These are phyloP conservation scores for Verticillium alfalfae DNA, from an alignment of 2,329 filamentous ascomycete species.

Conservation along the genomic window DNA sequence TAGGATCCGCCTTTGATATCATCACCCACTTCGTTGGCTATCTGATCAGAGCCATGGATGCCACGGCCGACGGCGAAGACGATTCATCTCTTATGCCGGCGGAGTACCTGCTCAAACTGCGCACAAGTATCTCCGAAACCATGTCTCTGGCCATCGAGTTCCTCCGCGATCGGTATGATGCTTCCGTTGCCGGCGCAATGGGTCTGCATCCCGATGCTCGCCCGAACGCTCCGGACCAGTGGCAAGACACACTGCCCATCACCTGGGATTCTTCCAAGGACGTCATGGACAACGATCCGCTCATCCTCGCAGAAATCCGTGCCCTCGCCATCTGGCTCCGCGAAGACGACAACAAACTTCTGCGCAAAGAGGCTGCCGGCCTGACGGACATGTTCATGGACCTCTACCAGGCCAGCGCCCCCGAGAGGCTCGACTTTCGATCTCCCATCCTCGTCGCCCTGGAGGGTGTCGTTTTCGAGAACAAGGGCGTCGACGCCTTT, in stretches of 20 bases:
- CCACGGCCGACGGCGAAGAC: constrained; percentile 17
- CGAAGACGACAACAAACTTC: constrained; percentile 58
- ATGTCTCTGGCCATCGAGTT: constrained; percentile 60
- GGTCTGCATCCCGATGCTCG: constrained; percentile 56
- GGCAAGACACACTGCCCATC: constrained; percentile 41
- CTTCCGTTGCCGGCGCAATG: constrained; percentile 54
- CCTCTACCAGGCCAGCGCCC: constrained; percentile 42
- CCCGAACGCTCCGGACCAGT: constrained; percentile 32
- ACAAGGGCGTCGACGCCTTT: constrained; percentile 42
- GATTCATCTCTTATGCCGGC: constrained; percentile 38
- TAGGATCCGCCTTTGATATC: constrained; percentile 59
- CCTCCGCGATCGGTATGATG: constrained; percentile 66
- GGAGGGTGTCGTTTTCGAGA: constrained; percentile 46
- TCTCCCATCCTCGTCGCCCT: constrained; percentile 53
- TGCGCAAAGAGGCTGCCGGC: constrained; percentile 52
- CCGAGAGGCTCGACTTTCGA: constrained; percentile 44
- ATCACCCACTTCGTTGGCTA: constrained; percentile 55
- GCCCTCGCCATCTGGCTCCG: constrained; percentile 61
- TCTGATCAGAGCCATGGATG: constrained; percentile 49
- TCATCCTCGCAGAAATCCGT: constrained; percentile 53
- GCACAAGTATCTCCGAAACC: constrained; percentile 56
- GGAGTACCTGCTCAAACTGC: constrained; percentile 55
- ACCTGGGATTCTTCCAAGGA: constrained; percentile 53
- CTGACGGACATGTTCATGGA: constrained; percentile 60
- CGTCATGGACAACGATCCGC: constrained; percentile 45